Conservation (phyloP, 1,139 yeast genomes). For the Yamadazyma siamensis region DNA sequence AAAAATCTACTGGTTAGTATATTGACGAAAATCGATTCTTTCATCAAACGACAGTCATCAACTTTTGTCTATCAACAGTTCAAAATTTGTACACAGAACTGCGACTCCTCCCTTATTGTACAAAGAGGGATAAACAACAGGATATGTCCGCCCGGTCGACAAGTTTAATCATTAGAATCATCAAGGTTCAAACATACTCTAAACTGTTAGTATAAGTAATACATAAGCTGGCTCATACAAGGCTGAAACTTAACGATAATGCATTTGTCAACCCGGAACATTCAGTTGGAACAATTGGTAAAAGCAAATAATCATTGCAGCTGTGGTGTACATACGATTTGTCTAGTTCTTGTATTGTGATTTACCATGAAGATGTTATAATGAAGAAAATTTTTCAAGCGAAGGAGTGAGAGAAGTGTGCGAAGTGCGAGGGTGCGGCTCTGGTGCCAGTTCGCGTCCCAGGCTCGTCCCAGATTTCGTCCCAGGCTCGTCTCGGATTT, state of each 20-base stretch:
- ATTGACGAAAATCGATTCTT: slow-evolving; percentile 2
- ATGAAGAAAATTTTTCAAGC: too few species aligned
- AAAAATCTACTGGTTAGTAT: slow-evolving; percentile 6
- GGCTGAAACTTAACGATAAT: slow-evolving; percentile 83
- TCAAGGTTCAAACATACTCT: slow-evolving; percentile 16
- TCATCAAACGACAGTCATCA: slow-evolving; percentile 47
- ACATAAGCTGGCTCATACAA: slow-evolving; percentile 58
- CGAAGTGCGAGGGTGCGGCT: too few species aligned
- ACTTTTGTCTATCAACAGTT: slow-evolving; percentile 50
- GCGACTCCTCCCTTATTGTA: slow-evolving; percentile 55
- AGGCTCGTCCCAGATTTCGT: too few species aligned
- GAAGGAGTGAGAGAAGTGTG: too few species aligned
- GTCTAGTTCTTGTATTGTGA: slow-evolving; percentile 3
- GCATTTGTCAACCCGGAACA: slow-evolving; percentile 69
- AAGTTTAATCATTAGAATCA: slow-evolving; percentile 47
- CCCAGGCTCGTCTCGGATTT: too few species aligned
- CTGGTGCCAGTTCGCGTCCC: too few species aligned
- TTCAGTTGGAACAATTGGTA: slow-evolving; percentile 86
- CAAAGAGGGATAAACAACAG: slow-evolving; percentile 47
- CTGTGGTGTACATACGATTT: slow-evolving; percentile 1
- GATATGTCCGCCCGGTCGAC: slow-evolving; percentile 85
- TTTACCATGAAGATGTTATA: neutral
- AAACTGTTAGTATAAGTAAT: slow-evolving; percentile 17
- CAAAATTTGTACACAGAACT: slow-evolving; percentile 65
- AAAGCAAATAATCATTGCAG: slow-evolving; percentile 69